These are phyloP conservation scores for Solanum bulbocastanum DNA, from an alignment of 257 asterid genomes.

Conservation along the genomic window DNA sequence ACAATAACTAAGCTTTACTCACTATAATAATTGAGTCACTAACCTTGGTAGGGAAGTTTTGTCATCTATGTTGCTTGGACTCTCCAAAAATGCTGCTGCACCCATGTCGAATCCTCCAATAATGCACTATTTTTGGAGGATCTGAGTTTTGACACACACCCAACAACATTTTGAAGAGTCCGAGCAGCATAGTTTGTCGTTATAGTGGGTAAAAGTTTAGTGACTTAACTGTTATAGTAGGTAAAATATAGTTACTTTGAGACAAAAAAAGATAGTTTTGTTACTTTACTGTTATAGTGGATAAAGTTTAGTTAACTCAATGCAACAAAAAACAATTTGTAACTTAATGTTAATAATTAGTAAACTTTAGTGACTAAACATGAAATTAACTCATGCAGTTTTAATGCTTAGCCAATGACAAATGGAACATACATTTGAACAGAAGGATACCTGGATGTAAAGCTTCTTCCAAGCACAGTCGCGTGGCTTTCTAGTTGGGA, in stretches of 20 bases:
- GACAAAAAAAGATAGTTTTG: background rate
- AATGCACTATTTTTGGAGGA: background rate
- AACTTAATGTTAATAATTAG: background rate
- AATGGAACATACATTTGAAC: background rate
- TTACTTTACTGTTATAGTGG: background rate
- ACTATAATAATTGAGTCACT: background rate
- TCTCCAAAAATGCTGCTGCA: background rate
- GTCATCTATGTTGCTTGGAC: background rate
- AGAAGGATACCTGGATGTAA: constrained; percentile 28
- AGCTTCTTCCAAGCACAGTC: constrained; percentile 91
- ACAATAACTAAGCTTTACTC: background rate
- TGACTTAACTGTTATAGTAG: background rate
- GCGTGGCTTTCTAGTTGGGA: constrained; percentile 63
- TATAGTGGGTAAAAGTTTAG: background rate
- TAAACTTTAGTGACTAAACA: background rate
- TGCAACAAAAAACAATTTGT: background rate
- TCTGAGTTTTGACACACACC: background rate
- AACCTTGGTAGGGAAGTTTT: background rate
- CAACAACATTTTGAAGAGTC: background rate
- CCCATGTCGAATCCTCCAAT: background rate
- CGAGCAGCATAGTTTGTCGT: background rate
- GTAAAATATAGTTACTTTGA: background rate
- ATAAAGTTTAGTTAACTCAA: background rate
- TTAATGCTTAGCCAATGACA: background rate
- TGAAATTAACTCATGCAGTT: background rate